These are phyloP conservation scores for Trichoderma oligosporum DNA, from an alignment of 2,329 filamentous ascomycete species.

Conservation along the genomic window DNA sequence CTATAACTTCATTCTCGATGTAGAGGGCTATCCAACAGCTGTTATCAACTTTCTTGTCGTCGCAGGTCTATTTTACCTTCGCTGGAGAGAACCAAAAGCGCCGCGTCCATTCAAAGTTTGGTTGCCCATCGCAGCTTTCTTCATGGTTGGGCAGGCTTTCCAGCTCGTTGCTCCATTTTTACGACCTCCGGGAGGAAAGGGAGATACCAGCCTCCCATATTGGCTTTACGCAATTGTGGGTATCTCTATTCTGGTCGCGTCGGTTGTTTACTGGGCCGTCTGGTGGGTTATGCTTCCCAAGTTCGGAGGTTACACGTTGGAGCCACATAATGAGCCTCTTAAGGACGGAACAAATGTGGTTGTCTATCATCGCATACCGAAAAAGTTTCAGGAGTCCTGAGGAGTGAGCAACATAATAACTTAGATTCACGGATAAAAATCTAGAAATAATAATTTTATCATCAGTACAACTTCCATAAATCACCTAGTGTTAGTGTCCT, in stretches of 20 bases:
- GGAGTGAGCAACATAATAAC: not conserved
- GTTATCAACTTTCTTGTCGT: constrained; percentile 23
- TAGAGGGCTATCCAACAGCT: constrained; percentile 20
- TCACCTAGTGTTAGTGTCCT: too few species aligned
- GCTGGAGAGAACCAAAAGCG: constrained; percentile 21
- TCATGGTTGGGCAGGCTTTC: constrained; percentile 24
- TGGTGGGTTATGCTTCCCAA: constrained; percentile 25
- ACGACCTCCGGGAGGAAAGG: constrained; percentile 22
- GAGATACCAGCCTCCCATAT: constrained; percentile 25
- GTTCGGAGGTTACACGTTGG: constrained; percentile 22
- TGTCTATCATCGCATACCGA: constrained; percentile 23
- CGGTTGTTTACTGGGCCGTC: constrained; percentile 25
- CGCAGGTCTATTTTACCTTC: constrained; percentile 22
- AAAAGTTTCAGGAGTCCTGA: constrained; percentile 1
- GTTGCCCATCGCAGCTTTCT: constrained; percentile 24
- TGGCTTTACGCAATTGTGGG: constrained; percentile 27
- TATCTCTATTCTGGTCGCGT: constrained; percentile 21
- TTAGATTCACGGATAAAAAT: too few species aligned
- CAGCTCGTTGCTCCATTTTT: constrained; percentile 25
- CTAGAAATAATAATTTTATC: too few species aligned
- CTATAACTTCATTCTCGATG: constrained; percentile 23
- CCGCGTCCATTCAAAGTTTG: constrained; percentile 24
- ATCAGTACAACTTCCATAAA: too few species aligned
- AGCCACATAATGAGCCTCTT: constrained; percentile 24
- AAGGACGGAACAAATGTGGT: constrained; percentile 25